Conservation (phyloP, 2,329 filamentous ascomycete genomes). For the Xylaria arbuscula region DNA sequence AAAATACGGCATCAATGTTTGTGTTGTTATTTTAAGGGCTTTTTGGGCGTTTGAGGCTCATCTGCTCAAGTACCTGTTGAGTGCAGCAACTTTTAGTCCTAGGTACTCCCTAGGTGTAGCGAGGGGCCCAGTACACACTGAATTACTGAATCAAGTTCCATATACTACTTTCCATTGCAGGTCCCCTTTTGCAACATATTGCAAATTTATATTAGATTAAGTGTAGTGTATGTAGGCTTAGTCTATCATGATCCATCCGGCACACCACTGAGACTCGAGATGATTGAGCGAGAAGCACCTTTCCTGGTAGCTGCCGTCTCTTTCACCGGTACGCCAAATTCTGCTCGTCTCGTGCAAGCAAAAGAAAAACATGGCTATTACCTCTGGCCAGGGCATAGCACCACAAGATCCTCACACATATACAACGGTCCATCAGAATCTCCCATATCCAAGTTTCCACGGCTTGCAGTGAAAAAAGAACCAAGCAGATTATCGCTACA, state of each 20-base stretch:
- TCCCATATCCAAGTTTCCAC: conserved; percentile 24
- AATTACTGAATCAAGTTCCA: no score
- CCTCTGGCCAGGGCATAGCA: conserved; percentile 20
- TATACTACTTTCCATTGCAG: background rate
- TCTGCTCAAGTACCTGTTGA: no score
- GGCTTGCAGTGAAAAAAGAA: conserved; percentile 16
- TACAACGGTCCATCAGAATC: conserved; percentile 31
- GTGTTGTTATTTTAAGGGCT: no score
- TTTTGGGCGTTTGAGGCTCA: no score
- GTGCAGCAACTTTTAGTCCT: no score
- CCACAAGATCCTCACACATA: conserved; percentile 32
- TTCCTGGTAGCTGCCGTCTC: conserved; percentile 19
- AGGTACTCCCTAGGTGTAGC: no score
- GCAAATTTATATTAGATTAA: conserved; percentile 50
- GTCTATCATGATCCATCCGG: conserved; percentile 46
- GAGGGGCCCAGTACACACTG: no score
- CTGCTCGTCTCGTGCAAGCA: conserved; percentile 29
- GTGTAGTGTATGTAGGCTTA: conserved; percentile 44
- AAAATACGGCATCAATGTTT: no score
- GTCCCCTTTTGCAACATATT: conserved; percentile 30
- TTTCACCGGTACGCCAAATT: conserved; percentile 20
- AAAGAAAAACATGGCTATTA: conserved; percentile 11
- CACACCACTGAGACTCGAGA: conserved; percentile 30
- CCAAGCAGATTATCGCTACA: conserved; percentile 28
- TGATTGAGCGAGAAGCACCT: conserved; percentile 25